phyloP scores from a whole-genome alignment of 73 alveolate species.

The Tetrahymena elliotti region DNA sequence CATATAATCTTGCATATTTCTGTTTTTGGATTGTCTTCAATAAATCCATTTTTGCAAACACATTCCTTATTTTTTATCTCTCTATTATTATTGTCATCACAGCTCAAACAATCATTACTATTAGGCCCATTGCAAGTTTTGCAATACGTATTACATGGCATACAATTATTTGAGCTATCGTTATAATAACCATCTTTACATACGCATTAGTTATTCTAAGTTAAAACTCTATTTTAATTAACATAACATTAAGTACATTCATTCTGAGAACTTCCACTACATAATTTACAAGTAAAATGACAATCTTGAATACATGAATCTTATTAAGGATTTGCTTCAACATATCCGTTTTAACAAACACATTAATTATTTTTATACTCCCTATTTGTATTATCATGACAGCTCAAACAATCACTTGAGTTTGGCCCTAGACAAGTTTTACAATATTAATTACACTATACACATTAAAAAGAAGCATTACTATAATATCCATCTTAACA shows the following conservation, averaged over 20 bases:
- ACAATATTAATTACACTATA: background rate
- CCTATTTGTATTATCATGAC: background rate
- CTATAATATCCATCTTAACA: background rate
- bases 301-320: too few species aligned
- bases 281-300: too few species aligned
- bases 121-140: background rate
- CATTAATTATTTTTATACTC: background rate
- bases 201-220: too few species aligned
- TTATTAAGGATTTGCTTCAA: background rate
- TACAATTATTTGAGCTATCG: background rate
- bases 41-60: background rate
- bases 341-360: background rate
- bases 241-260: too few species aligned
- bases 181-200: background rate
- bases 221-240: too few species aligned
- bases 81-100: background rate
- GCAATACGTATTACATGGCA: background rate
- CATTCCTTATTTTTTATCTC: background rate
- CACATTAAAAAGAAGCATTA: background rate
- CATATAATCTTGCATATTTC: background rate
- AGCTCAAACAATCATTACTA: background rate
- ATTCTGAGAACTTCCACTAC: too few species aligned
- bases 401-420: background rate
- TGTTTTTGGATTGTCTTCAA: background rate
- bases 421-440: background rate